phyloP scores from a whole-genome alignment of 2,329 filamentous ascomycete species.

The Diaporthe helianthi region DNA sequence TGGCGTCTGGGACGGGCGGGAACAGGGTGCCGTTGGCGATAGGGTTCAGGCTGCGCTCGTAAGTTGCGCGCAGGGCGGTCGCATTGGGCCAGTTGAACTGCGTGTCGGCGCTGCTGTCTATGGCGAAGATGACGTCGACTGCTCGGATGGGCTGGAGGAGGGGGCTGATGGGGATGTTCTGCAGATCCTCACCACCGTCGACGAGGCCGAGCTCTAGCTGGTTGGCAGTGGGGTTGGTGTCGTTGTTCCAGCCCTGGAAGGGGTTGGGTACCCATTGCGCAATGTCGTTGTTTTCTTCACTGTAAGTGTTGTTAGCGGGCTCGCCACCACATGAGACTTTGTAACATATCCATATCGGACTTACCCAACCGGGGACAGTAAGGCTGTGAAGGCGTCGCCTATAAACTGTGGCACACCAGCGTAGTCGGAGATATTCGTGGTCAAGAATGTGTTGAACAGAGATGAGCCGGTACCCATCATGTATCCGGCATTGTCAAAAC shows the following conservation, averaged over 20 bases:
- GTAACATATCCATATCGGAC: not conserved
- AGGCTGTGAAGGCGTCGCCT: conserved; percentile 54
- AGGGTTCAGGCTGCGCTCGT: conserved; percentile 54
- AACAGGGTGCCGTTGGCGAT: conserved; percentile 63
- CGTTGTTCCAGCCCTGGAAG: conserved; percentile 60
- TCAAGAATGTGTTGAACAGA: conserved; percentile 81
- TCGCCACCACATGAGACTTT: too few species aligned
- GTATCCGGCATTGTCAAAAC: conserved; percentile 83
- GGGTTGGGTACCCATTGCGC: conserved; percentile 67
- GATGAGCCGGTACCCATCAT: conserved; percentile 87
- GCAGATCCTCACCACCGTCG: conserved; percentile 57
- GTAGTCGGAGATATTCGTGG: conserved; percentile 62
- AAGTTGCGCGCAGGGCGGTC: conserved; percentile 63
- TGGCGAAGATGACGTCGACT: conserved; percentile 69
- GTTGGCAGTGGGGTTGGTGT: conserved; percentile 46
- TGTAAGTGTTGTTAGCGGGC: not conserved
- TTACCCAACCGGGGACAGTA: conserved; percentile 60
- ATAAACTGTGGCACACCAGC: conserved; percentile 56
- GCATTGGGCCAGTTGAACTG: conserved; percentile 66
- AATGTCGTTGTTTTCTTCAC: conserved; percentile 56
- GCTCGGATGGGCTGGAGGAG: conserved; percentile 57
- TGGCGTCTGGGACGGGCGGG: conserved; percentile 61
- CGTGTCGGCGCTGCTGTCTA: conserved; percentile 70
- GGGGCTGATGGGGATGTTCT: conserved; percentile 61
- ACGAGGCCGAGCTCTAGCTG: conserved; percentile 52